Evolutionary conservation across 176 grass and related monocot species (phyloP).

Genomic region (Oropetium thomaeum): DNA sequence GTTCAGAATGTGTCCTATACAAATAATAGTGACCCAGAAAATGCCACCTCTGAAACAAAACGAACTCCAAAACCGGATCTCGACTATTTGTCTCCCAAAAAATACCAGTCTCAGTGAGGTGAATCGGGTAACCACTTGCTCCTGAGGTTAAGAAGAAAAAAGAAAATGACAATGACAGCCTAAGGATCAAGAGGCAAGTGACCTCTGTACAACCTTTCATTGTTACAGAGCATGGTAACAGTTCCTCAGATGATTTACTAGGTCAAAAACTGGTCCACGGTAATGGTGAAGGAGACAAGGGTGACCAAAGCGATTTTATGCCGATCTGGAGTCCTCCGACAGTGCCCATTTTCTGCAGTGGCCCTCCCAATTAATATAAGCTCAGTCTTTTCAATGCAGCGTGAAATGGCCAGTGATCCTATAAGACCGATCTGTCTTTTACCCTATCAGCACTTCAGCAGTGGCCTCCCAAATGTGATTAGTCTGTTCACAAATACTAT

Average conservation of each 20-base stretch:
- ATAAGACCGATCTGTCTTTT: constrained; percentile 46
- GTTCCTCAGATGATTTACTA: not conserved
- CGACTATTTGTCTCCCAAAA: constrained; percentile 24
- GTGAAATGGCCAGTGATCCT: constrained; percentile 35
- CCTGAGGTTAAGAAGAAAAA: not conserved
- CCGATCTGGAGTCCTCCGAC: constrained; percentile 47
- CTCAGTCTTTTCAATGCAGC: constrained; percentile 36
- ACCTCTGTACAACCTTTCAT: not conserved
- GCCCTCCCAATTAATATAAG: constrained; percentile 44
- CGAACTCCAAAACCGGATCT: constrained; percentile 58
- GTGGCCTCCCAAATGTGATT: constrained; percentile 21
- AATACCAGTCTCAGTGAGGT: not conserved
- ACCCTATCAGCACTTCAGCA: constrained; percentile 25
- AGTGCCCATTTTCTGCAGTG: constrained; percentile 38
- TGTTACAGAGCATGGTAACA: not conserved
- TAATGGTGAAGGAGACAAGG: constrained; percentile 4
- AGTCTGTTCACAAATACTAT: constrained; percentile 33
- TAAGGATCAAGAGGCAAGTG: not conserved
- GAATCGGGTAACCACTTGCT: not conserved
- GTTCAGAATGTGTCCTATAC: constrained; percentile 37
- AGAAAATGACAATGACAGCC: not conserved
- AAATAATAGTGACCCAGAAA: constrained; percentile 25
- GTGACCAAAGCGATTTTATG: constrained; percentile 34
- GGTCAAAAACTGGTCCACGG: not conserved
- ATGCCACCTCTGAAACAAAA: constrained; percentile 38